Evolutionary conservation across 495 filamentous ascomycete species (phyloP).

Genomic region (Penicillium egyptiacum): DNA sequence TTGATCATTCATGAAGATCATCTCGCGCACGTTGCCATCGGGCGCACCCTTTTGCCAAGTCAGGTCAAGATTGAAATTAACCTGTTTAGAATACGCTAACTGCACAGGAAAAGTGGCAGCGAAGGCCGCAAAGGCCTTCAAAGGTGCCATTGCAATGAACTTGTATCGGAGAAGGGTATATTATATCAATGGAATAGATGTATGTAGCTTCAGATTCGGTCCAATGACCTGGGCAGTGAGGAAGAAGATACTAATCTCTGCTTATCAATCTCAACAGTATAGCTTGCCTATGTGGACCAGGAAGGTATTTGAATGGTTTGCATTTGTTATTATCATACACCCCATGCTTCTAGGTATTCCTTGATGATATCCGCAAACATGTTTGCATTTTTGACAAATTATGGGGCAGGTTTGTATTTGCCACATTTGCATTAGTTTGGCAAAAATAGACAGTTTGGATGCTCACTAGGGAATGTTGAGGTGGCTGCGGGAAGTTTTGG

Average conservation of each 20-base stretch:
- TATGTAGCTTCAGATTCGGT: no score
- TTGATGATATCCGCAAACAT: conserved; percentile 5
- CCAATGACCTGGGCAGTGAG: neutral
- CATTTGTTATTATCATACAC: neutral
- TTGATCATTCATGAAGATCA: conserved; percentile 58
- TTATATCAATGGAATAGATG: neutral
- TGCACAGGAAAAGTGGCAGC: conserved; percentile 13
- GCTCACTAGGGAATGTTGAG: conserved; percentile 1
- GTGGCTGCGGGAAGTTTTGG: conserved; percentile 9
- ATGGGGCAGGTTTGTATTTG: neutral
- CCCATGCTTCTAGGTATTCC: neutral
- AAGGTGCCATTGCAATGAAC: conserved; percentile 11
- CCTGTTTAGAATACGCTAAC: conserved; percentile 22
- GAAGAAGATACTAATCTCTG: neutral
- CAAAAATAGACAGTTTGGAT: neutral
- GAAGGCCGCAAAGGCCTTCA: conserved; percentile 14
- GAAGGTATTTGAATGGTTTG: neutral
- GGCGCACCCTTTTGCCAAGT: conserved; percentile 44
- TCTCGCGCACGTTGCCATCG: conserved; percentile 41
- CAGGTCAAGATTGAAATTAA: conserved; percentile 33
- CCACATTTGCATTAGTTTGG: conserved; percentile 6
- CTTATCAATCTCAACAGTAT: neutral
- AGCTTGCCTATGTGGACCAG: neutral
- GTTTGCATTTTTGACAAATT: conserved; percentile 20
- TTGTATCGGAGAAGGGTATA: neutral